A percentile compares a stretch with the other conserved stretches of the same genome.
Evolutionary conservation across 1,139 yeast species (phyloP).

Genomic region (Zygoascus hellenicus): DNA sequence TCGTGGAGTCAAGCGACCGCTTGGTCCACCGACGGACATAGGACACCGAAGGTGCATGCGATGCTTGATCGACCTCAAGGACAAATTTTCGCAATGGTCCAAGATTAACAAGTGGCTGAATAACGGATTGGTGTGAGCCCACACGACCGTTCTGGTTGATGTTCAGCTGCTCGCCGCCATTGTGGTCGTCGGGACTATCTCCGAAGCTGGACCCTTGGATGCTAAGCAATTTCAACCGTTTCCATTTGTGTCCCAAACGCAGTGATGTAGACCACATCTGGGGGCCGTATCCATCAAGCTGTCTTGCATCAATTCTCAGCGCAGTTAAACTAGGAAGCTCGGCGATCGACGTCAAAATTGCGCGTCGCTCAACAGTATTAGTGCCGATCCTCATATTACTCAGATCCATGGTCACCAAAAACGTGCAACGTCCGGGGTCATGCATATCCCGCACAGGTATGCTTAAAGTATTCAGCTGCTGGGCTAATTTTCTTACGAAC

Average conservation of each 20-base stretch:
- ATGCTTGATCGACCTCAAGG: background rate
- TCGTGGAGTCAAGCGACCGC: background rate
- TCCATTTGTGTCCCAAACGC: constrained; percentile 4
- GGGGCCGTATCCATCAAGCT: background rate
- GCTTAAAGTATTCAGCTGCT: background rate
- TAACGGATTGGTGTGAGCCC: background rate
- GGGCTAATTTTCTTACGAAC: background rate
- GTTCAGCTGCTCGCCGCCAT: background rate
- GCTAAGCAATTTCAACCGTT: constrained; percentile 1
- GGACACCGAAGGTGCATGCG: too few species aligned
- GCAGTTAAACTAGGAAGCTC: constrained; percentile 4
- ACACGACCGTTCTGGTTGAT: background rate
- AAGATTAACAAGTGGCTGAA: background rate
- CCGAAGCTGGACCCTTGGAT: background rate
- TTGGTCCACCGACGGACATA: too few species aligned
- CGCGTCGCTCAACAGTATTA: background rate
- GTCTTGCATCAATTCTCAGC: constrained; percentile 5
- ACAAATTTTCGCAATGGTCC: background rate
- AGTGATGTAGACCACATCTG: constrained; percentile 1
- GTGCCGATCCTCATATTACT: background rate
- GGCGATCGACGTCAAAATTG: background rate
- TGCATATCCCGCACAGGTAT: background rate
- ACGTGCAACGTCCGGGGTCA: background rate
- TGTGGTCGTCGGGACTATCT: background rate
- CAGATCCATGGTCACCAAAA: constrained; percentile 5